Conservation (phyloP, 176 grass and related monocot species). For the Aegilops tauschii region DNA sequence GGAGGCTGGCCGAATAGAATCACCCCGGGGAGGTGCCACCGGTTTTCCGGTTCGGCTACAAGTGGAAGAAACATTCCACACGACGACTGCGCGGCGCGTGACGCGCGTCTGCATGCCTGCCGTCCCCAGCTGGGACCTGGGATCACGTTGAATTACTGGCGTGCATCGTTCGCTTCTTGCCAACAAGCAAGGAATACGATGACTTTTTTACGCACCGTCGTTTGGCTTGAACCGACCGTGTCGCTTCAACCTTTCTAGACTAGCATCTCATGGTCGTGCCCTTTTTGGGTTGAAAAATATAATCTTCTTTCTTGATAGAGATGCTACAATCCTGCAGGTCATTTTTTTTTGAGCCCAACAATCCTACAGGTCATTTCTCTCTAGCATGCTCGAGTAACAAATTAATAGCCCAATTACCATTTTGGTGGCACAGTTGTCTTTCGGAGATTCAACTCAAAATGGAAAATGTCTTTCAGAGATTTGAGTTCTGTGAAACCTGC, state of each 20-base stretch:
- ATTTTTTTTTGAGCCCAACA: too few relatives aligned
- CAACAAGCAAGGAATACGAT: background rate
- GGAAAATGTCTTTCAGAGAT: too few relatives aligned
- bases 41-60: background rate
- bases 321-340: too few relatives aligned
- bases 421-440: too few relatives aligned
- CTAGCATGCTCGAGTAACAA: too few relatives aligned
- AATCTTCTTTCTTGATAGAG: too few relatives aligned
- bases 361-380: too few relatives aligned
- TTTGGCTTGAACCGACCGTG: background rate
- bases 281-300: background rate
- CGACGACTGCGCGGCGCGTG: too few relatives aligned
- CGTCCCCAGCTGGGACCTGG: background rate
- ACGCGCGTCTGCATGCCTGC: background rate
- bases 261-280: background rate
- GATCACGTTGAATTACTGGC: background rate
- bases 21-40: slow-evolving; percentile 14
- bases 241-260: slow-evolving; percentile 3
- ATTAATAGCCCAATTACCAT: too few relatives aligned
- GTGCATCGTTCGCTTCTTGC: background rate
- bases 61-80: background rate
- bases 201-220: background rate
- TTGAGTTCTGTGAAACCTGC: too few relatives aligned
- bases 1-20: background rate
- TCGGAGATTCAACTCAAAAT: too few relatives aligned